Base-by-base conservation (phyloP, 148 eudicot species). In the Chenopodium formosanum region DNA sequence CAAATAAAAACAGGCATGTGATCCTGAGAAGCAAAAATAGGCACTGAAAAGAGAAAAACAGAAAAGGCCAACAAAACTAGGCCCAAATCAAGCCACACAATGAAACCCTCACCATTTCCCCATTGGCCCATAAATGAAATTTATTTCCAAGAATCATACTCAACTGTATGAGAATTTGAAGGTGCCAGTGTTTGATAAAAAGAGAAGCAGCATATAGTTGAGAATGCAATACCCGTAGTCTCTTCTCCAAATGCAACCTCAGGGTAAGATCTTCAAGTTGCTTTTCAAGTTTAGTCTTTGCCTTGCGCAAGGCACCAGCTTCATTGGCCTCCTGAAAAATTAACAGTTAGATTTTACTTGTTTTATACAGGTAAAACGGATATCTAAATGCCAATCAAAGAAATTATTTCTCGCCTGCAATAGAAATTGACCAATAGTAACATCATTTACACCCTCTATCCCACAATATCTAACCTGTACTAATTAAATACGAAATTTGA, bases 281-380 rank as follows among this genome's bases (percentile, higher is more conserved):
- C 88, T 90, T 96, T 87, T 96, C 95, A 86, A 96, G 97, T 82
- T 96, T 94, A 85, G 73, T 89, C 89, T 96, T 96, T 70, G 97
- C 99, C 86, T 87, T 78, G 27, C 98, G 98, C 87, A 96, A 84
- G 75, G 99, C 99, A 84, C 99, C 99, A 84, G 99, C 86, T 89
- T 96, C 98, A 87, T 96, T 96, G 73, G 99, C 99, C 85, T 91
- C 98, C 99, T 96, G 88, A 80, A 79, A 64, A 64, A 76, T 46
- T 22, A 80, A 48, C 25, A 86, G 20, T 53, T 40, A 40, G 44
- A 40, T 5, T 4, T 6, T 5, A 40, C 7, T 40, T 40, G 53
- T 50, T 50, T 2, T 2, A 50, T 50, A 83, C 64, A 46, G 70
- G 68, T 32, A 46, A 44, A 79, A 40, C n/a, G 9, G 40, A 60